These are phyloP conservation scores for Panicum hallii DNA, from an alignment of 202 grass and related monocot genomes.

Conservation along the genomic window DNA sequence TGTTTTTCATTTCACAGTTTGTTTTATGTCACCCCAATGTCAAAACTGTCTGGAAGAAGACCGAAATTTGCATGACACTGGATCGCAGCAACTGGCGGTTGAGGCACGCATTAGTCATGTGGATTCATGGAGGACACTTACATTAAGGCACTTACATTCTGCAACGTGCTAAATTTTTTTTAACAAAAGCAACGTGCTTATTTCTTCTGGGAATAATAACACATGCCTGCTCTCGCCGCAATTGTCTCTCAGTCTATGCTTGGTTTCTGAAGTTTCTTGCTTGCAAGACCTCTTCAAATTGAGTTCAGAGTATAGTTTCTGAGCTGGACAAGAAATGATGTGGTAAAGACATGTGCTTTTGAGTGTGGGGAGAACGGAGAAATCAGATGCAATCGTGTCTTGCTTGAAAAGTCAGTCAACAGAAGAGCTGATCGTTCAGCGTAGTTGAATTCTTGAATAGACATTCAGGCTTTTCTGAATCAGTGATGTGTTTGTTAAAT, in stretches of 20 bases:
- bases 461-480: not conserved
- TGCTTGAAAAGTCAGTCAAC: slow-evolving; percentile 27
- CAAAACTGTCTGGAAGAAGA: not conserved
- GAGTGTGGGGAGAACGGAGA: not conserved
- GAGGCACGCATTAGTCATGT: slow-evolving; percentile 1
- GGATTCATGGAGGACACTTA: not conserved
- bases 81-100: not conserved
- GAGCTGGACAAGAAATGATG: slow-evolving; percentile 20
- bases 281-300: slow-evolving; percentile 6
- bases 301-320: slow-evolving; percentile 31
- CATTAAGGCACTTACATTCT: not conserved
- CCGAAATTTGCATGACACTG: not conserved
- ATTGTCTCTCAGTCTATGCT: not conserved
- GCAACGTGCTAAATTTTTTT: not conserved
- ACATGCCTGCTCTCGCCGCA: slow-evolving; percentile 16
- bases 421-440: slow-evolving; percentile 29
- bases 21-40: not conserved
- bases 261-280: slow-evolving; percentile 22
- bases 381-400: not conserved
- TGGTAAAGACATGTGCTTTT: not conserved
- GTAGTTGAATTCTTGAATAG: slow-evolving; percentile 1
- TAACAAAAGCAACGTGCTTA: slow-evolving; percentile 1
- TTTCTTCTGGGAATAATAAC: slow-evolving; percentile 15
- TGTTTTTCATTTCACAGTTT: not conserved
- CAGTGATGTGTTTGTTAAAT: not conserved